phyloP scores from a whole-genome alignment of 176 grass and related monocot species.

The Carex scoparia region DNA sequence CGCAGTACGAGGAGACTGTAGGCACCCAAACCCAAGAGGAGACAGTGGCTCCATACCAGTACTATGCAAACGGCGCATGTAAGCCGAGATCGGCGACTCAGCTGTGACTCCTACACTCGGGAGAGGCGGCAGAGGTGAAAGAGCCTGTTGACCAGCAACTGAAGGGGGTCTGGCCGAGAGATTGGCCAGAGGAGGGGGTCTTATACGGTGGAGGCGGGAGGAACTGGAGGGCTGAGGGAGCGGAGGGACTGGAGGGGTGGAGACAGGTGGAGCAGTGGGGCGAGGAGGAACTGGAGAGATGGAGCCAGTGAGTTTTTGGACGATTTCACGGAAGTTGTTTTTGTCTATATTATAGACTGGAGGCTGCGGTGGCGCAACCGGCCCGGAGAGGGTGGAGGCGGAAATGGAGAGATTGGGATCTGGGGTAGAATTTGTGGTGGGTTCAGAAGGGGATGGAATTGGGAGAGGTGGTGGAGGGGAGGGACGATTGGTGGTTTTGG shows the following conservation, averaged over 20 bases:
- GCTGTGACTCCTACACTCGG: conserved; percentile 64
- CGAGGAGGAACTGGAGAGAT: conserved; percentile 45
- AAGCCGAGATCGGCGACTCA: conserved; percentile 92
- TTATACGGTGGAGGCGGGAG: conserved; percentile 20
- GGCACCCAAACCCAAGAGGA: conserved; percentile 75
- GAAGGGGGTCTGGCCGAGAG: conserved; percentile 16
- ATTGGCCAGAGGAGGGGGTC: conserved; percentile 43
- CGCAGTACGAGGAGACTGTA: conserved; percentile 61
- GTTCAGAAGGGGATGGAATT: neutral
- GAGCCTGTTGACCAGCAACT: neutral
- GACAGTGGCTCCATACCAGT: conserved; percentile 43
- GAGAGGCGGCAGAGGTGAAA: conserved; percentile 82
- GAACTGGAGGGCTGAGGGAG: conserved; percentile 23
- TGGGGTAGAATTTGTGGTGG: neutral
- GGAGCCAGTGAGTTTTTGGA: conserved; percentile 88
- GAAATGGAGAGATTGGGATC: neutral
- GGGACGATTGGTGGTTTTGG: conserved; percentile 39
- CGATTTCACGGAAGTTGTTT: conserved; percentile 86
- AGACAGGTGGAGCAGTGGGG: neutral
- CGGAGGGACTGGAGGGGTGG: conserved; percentile 25
- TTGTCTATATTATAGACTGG: conserved; percentile 97
- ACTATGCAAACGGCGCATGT: conserved; percentile 75
- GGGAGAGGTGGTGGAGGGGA: conserved; percentile 25
- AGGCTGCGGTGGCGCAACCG: conserved; percentile 58
- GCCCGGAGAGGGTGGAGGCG: neutral